Evolutionary conservation across 495 filamentous ascomycete species (phyloP), one percentile per base, ranked within the genome.

Genomic region (Apodospora peruviana): DNA sequence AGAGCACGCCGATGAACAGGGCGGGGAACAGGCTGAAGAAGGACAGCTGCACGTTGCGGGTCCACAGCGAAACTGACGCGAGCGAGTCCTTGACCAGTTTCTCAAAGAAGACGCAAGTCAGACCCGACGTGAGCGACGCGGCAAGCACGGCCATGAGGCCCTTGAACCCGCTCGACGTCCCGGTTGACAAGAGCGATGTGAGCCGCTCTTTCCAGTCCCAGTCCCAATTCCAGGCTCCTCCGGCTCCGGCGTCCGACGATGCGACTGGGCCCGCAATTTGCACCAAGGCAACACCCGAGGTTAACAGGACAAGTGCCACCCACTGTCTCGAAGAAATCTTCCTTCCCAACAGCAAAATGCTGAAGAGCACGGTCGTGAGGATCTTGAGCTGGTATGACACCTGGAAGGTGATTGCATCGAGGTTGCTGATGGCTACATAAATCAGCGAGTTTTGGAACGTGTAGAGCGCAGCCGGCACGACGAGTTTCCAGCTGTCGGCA

Each of bases 311-410:
- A 10, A 89, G 70, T 34, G 80, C 55, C 2, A 77, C 66, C 85
- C 83, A 87, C 66, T 83, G 85, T 37, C 79, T 75, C 40, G 64
- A 40, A 0, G 77, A 68, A 16, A 87, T 69, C 32, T 60, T 73
- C 40, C 79, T 70, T 16, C 73, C 68, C 3, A 89, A 62, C 21
- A 87, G 50, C 4, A 78, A 50, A 19, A 86, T 72, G 51, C 81
- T 83, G 65, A 86, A 87, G 5, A 88, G 54, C 1, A 84, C 83
- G 0, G 79, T 84, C 17, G 79, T 78, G 19, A 88, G 64, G 21
- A 88, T 82, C 64, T 88, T 87, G 42, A 88, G 67, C 58, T 89
- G 85, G 53, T 82, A 84, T 19, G 84, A 85, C 38, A 85, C 79
- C 61, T 87, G 84, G 60, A 86, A 87, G 5, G 80, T 80, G 11